Conservation (phyloP, 139 green algal genomes). For the Pleodorina starrii region DNA sequence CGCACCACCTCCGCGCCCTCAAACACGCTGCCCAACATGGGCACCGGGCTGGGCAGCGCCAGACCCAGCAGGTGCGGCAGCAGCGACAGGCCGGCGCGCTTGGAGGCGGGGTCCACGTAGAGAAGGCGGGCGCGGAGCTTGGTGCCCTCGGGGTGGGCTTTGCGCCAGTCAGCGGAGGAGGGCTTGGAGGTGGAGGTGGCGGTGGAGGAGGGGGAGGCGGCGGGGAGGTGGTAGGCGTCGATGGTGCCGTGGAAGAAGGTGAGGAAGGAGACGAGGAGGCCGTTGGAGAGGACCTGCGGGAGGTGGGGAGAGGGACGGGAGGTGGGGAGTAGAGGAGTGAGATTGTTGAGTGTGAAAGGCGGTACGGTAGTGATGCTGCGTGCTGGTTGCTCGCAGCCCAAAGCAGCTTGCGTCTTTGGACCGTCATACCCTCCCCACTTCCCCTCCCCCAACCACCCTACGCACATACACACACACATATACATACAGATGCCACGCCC, state of each 20-base stretch:
- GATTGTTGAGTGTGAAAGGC: too few relatives aligned
- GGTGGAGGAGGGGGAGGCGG: constrained; percentile 1
- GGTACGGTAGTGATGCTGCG: too few relatives aligned
- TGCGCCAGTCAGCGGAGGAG: neutral
- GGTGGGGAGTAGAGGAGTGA: too few relatives aligned
- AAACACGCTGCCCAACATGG: constrained; percentile 64
- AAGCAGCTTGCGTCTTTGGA: too few relatives aligned
- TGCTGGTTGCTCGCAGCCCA: too few relatives aligned
- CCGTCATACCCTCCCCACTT: too few relatives aligned
- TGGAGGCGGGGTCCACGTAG: constrained; percentile 83
- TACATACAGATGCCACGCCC: too few relatives aligned
- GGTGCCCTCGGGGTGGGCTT: constrained; percentile 14
- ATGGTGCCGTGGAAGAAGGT: constrained; percentile 93
- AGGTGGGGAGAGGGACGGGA: neutral
- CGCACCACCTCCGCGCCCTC: constrained; percentile 70
- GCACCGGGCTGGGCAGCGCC: constrained; percentile 55
- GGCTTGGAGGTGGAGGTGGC: constrained; percentile 5
- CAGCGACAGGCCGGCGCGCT: constrained; percentile 86
- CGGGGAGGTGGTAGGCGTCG: constrained; percentile 87
- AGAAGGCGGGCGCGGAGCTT: constrained; percentile 85
- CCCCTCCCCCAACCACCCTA: too few relatives aligned
- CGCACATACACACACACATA: too few relatives aligned
- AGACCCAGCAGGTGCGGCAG: constrained; percentile 69
- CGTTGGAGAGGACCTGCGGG: constrained; percentile 78
- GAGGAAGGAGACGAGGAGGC: constrained; percentile 89